Base-by-base conservation (phyloP, 2,329 filamentous ascomycete genomes). In the Remersonia thermophila region DNA sequence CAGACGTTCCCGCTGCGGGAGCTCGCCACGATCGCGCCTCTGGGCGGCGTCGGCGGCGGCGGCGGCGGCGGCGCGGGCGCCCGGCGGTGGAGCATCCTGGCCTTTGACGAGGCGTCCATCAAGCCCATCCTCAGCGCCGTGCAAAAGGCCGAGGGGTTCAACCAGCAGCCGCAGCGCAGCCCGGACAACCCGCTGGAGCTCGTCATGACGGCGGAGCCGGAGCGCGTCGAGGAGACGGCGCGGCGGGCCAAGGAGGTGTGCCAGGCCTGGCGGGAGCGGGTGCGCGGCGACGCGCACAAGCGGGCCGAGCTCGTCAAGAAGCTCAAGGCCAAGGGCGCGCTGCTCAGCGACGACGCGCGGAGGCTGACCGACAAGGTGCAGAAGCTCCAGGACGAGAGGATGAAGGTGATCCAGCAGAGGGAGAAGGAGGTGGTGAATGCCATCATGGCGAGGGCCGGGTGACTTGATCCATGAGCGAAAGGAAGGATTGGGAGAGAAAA, bases 101-200 rank as follows among this genome's bases (percentile, higher is more conserved):
- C 55, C 30, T 56, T 60, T 46, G 61, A 63, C 46, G 53, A 45
- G 27, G 53, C 45, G 7, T 67, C 64, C 49, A 54, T 73, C 46
- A 69, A 69, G 59, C 61, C 67, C 47, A 65, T 74, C 56, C 65
- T 71, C 62, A 65, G 60, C 49, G 70, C 70, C 23, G 59, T 74
- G 34, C 69, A 73, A 56, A 48, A 54, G 20, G 65, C 60, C 48
- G 49, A 53, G n/a, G 62, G 69, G 47, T 73, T 69, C 56, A 74
- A 74, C 60, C 70, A 74, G 62, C 70, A 73, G 62, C 70, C 71
- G 32, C 72, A 75, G 63, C 60, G 60, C 14, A 63, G 62, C 51
- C 60, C 66, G 31, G 71, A 75, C 52, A 74, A 74, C 55, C 68
- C 71, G 54, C 64, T 75, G 15, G 71, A 75, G 59, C 63, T 76